Conservation (phyloP, 164 flowering plant genomes). For the Litsea cubeba region DNA sequence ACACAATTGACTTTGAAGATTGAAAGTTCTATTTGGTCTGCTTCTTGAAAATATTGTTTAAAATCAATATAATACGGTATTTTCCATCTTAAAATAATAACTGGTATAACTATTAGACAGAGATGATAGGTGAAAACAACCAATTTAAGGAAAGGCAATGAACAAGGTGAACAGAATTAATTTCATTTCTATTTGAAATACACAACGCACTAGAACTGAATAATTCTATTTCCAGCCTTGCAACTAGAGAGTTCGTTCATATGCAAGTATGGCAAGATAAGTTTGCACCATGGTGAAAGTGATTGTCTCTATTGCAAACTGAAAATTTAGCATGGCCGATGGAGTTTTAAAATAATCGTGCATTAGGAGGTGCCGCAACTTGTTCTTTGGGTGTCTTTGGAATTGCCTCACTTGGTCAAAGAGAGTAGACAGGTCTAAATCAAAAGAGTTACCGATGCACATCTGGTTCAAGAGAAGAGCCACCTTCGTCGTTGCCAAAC, state of each 20-base stretch:
- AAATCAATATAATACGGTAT: too few relatives aligned
- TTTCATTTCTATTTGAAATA: too few relatives aligned
- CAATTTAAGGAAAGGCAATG: too few relatives aligned
- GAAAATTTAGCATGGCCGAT: background rate
- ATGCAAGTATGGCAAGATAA: background rate
- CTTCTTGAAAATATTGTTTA: too few relatives aligned
- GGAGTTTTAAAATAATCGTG: slow-evolving; percentile 2
- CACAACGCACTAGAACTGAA: too few relatives aligned
- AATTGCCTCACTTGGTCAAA: background rate
- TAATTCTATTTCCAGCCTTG: too few relatives aligned
- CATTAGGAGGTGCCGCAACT: background rate
- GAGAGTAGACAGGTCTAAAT: background rate
- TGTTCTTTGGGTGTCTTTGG: background rate
- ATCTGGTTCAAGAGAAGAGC: background rate
- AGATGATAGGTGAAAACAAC: too few relatives aligned
- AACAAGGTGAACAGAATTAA: too few relatives aligned
- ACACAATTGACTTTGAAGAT: too few relatives aligned
- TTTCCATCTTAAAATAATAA: too few relatives aligned
- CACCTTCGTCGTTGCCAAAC: background rate
- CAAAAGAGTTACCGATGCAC: background rate
- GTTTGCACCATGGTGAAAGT: background rate
- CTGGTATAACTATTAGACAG: too few relatives aligned
- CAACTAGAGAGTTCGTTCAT: background rate
- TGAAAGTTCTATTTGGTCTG: too few relatives aligned
- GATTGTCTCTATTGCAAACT: background rate